Evolutionary conservation across 441 rosid species (phyloP).

Genomic region (Francoa sonchifolia): DNA sequence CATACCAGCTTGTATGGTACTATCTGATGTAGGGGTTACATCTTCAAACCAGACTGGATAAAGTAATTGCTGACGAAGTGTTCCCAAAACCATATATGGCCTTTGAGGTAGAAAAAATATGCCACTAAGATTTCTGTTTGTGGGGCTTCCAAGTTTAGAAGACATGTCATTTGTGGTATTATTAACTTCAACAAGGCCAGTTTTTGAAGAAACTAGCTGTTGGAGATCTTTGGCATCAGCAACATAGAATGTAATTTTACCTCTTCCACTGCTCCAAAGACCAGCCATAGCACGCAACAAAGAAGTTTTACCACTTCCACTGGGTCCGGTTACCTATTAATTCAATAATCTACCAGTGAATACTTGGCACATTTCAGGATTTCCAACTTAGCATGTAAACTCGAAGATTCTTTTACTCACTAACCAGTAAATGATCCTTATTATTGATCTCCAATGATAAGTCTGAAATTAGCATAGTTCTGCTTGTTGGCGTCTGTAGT

Average conservation of each 20-base stretch:
- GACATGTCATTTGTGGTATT: constrained; percentile 7
- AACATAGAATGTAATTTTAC: constrained; percentile 62
- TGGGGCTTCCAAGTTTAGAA: constrained; percentile 20
- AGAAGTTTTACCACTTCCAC: constrained; percentile 95
- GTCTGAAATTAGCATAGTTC: constrained; percentile 54
- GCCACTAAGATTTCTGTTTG: constrained; percentile 28
- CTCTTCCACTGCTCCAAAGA: constrained; percentile 81
- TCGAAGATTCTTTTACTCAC: constrained; percentile 17
- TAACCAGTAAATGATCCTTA: constrained; percentile 71
- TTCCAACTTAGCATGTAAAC: constrained; percentile 10
- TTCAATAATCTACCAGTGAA: constrained; percentile 7
- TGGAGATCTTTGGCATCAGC: constrained; percentile 25
- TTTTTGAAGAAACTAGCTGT: constrained; percentile 17
- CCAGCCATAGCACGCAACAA: constrained; percentile 88
- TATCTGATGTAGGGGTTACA: constrained; percentile 20
- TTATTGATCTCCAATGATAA: constrained; percentile 41
- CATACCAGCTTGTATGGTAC: constrained; percentile 26
- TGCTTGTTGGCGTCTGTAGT: constrained; percentile 62
- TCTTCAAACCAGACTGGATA: constrained; percentile 68
- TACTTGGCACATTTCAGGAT: constrained; percentile 6
- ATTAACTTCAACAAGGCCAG: constrained; percentile 18
- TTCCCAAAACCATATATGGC: constrained; percentile 93
- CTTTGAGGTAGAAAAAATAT: constrained; percentile 88
- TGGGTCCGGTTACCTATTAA: constrained; percentile 75
- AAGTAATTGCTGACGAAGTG: constrained; percentile 87